Evolutionary conservation across 1,139 yeast genomes (phyloP).

Genomic region (Arxiozyma telluris): DNA sequence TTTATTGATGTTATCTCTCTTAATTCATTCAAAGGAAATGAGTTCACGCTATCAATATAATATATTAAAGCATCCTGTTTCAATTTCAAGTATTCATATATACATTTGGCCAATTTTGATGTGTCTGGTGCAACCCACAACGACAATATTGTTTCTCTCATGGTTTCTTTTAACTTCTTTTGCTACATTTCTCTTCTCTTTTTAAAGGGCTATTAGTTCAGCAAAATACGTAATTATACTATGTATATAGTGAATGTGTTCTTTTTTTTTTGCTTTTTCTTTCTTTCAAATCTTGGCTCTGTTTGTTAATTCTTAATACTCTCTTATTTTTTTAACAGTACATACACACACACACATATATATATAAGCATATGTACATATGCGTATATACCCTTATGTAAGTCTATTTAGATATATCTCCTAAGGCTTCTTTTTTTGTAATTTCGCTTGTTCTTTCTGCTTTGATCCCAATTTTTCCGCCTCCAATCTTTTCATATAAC

Average conservation of each 20-base stretch:
- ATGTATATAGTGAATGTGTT: too few species aligned
- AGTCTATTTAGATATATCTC: background rate
- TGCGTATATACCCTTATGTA: too few species aligned
- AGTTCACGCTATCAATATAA: slow-evolving; percentile 21
- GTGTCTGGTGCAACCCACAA: slow-evolving; percentile 12
- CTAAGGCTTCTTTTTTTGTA: background rate
- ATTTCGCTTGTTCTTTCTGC: too few species aligned
- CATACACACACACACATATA: too few species aligned
- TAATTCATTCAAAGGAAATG: slow-evolving; percentile 24
- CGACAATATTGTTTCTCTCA: background rate
- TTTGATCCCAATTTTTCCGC: background rate
- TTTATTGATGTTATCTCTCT: slow-evolving; percentile 14
- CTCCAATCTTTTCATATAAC: background rate
- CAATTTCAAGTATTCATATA: slow-evolving; percentile 3
- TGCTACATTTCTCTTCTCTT: background rate
- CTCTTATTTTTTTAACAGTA: too few species aligned
- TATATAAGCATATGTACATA: too few species aligned
- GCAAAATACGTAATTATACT: too few species aligned
- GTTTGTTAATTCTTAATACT: too few species aligned
- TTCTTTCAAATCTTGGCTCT: too few species aligned
- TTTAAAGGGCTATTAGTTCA: too few species aligned
- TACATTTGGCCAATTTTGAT: slow-evolving; percentile 5
- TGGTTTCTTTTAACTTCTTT: background rate
- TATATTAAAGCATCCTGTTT: slow-evolving; percentile 9
- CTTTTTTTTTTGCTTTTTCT: too few species aligned